A percentile compares a stretch with the other conserved stretches of the same genome.
Evolutionary conservation across 192 early-diverging fungal genomes (phyloP).

Genomic region (Radiomyces spectabilis): DNA sequence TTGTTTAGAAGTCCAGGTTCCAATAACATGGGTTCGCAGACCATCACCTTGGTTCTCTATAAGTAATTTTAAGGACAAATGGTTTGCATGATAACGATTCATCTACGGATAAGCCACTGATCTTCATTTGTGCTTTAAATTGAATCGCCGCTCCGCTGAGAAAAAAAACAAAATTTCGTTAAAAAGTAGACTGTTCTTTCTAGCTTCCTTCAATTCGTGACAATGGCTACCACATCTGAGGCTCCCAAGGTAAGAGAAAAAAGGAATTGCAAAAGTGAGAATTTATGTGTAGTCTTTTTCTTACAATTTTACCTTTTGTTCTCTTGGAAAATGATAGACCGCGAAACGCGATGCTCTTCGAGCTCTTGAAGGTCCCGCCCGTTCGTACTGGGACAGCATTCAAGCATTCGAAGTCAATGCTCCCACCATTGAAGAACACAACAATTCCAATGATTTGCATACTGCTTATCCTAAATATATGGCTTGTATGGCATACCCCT

Average conservation of each 20-base stretch:
- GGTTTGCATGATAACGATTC: too few species aligned
- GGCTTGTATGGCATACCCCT: constrained; percentile 94
- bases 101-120: too few species aligned
- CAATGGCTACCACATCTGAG: constrained; percentile 1
- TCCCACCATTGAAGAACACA: constrained; percentile 59
- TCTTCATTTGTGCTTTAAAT: too few species aligned
- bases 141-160: too few species aligned
- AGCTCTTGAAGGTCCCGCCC: constrained; percentile 66
- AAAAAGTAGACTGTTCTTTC: not conserved
- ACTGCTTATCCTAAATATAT: constrained; percentile 80
- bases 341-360: constrained; percentile 74
- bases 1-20: too few species aligned
- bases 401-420: constrained; percentile 83
- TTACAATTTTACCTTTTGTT: not conserved
- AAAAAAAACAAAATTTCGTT: not conserved
- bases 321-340: constrained; percentile 33
- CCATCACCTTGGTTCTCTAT: too few species aligned
- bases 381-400: constrained; percentile 70
- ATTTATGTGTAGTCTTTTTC: not conserved
- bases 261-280: not conserved
- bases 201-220: not conserved
- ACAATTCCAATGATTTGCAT: constrained; percentile 41
- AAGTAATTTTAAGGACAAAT: too few species aligned
- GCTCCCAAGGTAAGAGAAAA: constrained; percentile 12
- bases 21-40: too few species aligned